Evolutionary conservation across 371 early-diverging fungal species (phyloP).

Genomic region (Mucor lusitanicus): DNA sequence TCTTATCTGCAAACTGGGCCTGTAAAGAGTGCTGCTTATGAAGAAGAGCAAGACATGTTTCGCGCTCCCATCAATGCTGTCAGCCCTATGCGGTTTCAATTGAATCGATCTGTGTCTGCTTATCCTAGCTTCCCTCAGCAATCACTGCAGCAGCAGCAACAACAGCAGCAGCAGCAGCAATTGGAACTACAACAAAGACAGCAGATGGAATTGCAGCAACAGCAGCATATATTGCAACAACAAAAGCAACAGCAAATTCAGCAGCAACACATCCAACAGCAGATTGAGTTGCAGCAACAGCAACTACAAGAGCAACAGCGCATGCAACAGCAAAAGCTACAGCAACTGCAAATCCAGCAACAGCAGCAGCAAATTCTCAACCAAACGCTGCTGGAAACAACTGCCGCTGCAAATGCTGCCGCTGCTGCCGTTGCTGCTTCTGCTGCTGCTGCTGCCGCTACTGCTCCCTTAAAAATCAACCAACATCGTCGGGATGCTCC

Average conservation of each 20-base stretch:
- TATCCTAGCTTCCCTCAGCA: slow-evolving; percentile 15
- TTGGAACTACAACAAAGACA: slow-evolving; percentile 1
- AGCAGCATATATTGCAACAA: slow-evolving; percentile 3
- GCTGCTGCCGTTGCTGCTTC: background rate
- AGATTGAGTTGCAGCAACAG: slow-evolving; percentile 12
- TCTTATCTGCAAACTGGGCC: background rate
- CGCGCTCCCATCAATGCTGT: background rate
- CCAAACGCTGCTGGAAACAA: slow-evolving; percentile 6
- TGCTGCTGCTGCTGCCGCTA: background rate
- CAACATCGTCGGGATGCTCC: background rate
- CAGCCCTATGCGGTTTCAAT: background rate
- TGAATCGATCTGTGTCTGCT: slow-evolving; percentile 16
- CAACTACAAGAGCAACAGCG: slow-evolving; percentile 12
- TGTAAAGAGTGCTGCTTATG: background rate
- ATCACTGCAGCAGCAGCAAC: background rate
- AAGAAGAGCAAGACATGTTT: slow-evolving; percentile 1
- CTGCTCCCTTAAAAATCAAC: background rate
- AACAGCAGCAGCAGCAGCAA: background rate
- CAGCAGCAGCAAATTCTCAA: slow-evolving; percentile 19
- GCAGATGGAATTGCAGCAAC: background rate
- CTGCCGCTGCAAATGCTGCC: background rate
- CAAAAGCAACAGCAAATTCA: slow-evolving; percentile 9
- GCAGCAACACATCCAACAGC: slow-evolving; percentile 16
- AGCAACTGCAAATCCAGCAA: slow-evolving; percentile 9
- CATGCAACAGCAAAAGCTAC: slow-evolving; percentile 10